phyloP scores from a whole-genome alignment of 495 filamentous ascomycete genomes.

The Lophium mytilinum region DNA sequence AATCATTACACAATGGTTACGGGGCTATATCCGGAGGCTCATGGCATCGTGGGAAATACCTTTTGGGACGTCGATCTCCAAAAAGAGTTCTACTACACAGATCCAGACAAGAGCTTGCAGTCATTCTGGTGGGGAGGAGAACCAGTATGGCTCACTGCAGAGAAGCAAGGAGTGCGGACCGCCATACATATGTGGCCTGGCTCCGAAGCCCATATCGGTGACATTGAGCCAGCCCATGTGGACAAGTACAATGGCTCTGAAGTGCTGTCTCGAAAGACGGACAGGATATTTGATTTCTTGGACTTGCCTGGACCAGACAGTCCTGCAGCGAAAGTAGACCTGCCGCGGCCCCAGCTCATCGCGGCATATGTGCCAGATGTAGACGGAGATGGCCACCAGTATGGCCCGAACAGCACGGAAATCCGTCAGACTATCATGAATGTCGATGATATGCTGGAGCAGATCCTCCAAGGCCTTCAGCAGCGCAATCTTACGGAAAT shows the following conservation, averaged over 20 bases:
- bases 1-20: conserved; percentile 96
- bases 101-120: conserved; percentile 61
- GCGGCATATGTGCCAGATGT: conserved; percentile 92
- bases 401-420: conserved; percentile 90
- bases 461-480: conserved; percentile 67
- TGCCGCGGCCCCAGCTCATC: conserved; percentile 73
- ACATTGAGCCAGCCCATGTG: conserved; percentile 61
- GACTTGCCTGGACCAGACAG: conserved; percentile 67
- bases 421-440: conserved; percentile 62
- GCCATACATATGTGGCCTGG: conserved; percentile 99
- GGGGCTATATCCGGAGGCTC: conserved; percentile 83
- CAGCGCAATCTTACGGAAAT: conserved; percentile 76
- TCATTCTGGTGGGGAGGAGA: conserved; percentile 91
- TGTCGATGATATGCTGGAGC: conserved; percentile 72
- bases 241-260: conserved; percentile 81
- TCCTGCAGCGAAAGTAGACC: conserved; percentile 22
- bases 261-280: conserved; percentile 60
- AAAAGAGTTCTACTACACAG: conserved; percentile 81
- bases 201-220: conserved; percentile 69
- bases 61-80: conserved; percentile 77
- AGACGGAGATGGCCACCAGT: conserved; percentile 75
- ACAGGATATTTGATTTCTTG: conserved; percentile 67
- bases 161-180: conserved; percentile 61
- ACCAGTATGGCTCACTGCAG: conserved; percentile 88
- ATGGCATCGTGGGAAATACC: conserved; percentile 87